These are phyloP conservation scores for Mycena galopus DNA, from an alignment of 768 basidiomycete species.

Conservation along the genomic window DNA sequence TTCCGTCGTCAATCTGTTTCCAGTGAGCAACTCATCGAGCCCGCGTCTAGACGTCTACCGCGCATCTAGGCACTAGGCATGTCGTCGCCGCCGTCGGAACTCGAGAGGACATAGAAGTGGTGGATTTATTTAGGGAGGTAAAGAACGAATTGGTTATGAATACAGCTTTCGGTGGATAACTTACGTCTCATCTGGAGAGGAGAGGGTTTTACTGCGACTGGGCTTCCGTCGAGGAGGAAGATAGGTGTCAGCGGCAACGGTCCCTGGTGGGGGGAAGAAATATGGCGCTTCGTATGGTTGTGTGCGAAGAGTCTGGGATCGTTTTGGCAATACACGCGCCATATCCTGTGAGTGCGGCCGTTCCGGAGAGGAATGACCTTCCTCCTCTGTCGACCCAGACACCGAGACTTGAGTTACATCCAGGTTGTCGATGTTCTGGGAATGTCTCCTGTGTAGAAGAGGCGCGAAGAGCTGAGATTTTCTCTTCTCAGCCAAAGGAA, in stretches of 20 bases:
- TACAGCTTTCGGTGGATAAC: background rate
- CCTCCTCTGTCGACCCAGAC: conserved; percentile 1
- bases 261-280: conserved; percentile 66
- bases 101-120: too few species aligned
- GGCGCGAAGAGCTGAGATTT: conserved; percentile 31
- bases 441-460: conserved; percentile 17
- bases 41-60: too few species aligned
- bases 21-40: background rate
- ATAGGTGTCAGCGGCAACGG: conserved; percentile 51
- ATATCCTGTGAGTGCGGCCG: conserved; percentile 16
- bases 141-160: background rate
- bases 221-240: conserved; percentile 41
- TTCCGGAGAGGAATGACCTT: background rate
- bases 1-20: too few species aligned
- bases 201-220: conserved; percentile 34
- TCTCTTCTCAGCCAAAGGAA: conserved; percentile 3
- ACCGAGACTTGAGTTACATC: background rate
- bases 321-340: conserved; percentile 48
- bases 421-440: background rate
- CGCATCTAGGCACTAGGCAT: background rate
- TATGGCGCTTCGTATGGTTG: conserved; percentile 76
- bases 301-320: conserved; percentile 57
- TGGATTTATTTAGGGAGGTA: background rate
- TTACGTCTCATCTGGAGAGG: background rate
- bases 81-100: too few species aligned